Percentiles rank a stretch among this genome's conserved stretches.
Evolutionary conservation across 495 filamentous ascomycete species (phyloP).

Genomic region (Wilcoxina mikolae): DNA sequence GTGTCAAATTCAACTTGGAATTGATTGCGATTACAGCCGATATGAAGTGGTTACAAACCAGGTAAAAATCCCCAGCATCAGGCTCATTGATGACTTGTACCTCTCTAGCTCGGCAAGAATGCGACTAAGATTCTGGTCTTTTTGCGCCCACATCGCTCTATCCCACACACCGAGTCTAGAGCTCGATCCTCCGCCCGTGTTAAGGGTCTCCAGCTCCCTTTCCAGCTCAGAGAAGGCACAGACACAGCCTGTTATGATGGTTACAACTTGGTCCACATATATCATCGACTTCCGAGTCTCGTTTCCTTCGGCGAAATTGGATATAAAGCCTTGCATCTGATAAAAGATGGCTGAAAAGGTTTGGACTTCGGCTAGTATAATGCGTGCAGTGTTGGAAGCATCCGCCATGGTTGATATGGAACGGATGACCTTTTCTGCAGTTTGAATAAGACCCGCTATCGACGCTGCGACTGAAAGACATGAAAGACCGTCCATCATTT

Average conservation of each 20-base stretch:
- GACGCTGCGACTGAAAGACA: conserved; percentile 8
- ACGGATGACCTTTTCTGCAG: background rate
- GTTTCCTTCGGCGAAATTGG: background rate
- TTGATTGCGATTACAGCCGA: too few species aligned
- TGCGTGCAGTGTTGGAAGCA: background rate
- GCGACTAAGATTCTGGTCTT: background rate
- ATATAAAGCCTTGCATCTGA: background rate
- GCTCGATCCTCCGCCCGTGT: too few species aligned
- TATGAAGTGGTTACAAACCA: too few species aligned
- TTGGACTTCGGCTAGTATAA: background rate
- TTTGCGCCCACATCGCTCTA: background rate
- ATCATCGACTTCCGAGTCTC: conserved; percentile 3
- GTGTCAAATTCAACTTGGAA: too few species aligned
- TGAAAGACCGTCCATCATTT: too few species aligned
- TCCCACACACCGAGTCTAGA: too few species aligned
- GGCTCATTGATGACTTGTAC: too few species aligned
- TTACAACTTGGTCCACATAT: conserved; percentile 2
- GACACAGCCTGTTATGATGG: conserved; percentile 5
- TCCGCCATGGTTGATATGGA: background rate
- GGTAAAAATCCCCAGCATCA: too few species aligned
- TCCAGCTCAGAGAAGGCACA: conserved; percentile 8
- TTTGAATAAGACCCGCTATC: background rate
- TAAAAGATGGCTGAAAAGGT: background rate
- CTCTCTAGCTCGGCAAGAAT: too few species aligned
- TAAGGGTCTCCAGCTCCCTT: background rate